phyloP scores from a whole-genome alignment of 345 rosid genomes.

The Melaleuca alternifolia region DNA sequence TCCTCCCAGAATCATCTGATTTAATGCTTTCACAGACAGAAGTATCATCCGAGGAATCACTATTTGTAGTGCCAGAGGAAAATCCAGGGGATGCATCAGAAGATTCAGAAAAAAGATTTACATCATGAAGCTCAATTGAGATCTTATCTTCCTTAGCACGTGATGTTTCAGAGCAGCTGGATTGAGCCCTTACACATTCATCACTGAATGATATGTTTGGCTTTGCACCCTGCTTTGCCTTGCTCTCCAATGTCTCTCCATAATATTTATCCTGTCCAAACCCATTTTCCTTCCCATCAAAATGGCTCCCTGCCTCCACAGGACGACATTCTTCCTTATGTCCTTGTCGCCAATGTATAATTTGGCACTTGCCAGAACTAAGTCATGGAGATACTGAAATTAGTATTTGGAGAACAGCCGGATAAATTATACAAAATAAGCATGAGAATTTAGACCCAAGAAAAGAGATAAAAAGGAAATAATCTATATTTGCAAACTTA shows the following conservation, averaged over 20 bases:
- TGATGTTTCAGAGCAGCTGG: slow-evolving; percentile 19
- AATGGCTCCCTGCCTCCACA: slow-evolving; percentile 8
- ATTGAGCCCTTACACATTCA: slow-evolving; percentile 19
- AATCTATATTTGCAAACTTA: background rate
- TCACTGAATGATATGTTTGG: slow-evolving; percentile 13
- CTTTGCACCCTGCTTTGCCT: slow-evolving; percentile 6
- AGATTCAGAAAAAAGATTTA: slow-evolving; percentile 42
- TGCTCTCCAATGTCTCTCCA: background rate
- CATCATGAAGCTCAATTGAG: slow-evolving; percentile 26
- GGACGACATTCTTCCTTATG: slow-evolving; percentile 34
- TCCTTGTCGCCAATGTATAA: slow-evolving; percentile 45
- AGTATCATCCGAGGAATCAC: slow-evolving; percentile 64
- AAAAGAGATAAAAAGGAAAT: background rate
- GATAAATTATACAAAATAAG: background rate
- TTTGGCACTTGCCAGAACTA: slow-evolving; percentile 48
- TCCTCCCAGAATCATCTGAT: slow-evolving; percentile 51
- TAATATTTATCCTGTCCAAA: background rate
- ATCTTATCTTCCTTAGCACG: slow-evolving; percentile 18
- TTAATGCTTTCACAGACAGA: slow-evolving; percentile 56
- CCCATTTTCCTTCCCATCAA: slow-evolving; percentile 1
- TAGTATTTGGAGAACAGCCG: background rate
- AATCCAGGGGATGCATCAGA: slow-evolving; percentile 68
- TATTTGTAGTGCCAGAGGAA: slow-evolving; percentile 34
- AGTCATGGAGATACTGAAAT: background rate
- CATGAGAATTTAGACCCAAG: background rate